A percentile compares a stretch with the other conserved stretches of the same genome.
Evolutionary conservation across 371 early-diverging fungal species (phyloP).

Genomic region (Chytridium lagenaria): DNA sequence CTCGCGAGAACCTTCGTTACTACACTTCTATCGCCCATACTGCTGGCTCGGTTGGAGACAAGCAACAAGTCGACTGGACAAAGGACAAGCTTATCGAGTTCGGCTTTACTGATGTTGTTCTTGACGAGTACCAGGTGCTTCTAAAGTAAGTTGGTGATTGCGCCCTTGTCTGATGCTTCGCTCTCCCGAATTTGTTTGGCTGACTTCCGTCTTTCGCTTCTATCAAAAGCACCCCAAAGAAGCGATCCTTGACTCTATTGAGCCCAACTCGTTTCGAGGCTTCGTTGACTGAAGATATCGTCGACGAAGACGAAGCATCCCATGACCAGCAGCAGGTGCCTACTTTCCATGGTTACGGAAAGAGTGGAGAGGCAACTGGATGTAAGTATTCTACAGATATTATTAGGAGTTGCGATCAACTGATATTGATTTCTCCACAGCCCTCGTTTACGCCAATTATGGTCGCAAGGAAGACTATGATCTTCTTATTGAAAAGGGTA

Average conservation of each 20-base stretch:
- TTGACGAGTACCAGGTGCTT: slow-evolving; percentile 64
- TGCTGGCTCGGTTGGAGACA: slow-evolving; percentile 38
- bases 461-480: slow-evolving; percentile 67
- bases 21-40: slow-evolving; percentile 36
- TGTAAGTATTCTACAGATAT: neutral
- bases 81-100: slow-evolving; percentile 55
- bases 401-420: neutral
- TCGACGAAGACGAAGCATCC: slow-evolving; percentile 64
- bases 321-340: slow-evolving; percentile 57
- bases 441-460: slow-evolving; percentile 71
- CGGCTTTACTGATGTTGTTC: slow-evolving; percentile 60
- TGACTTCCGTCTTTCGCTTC: too few relatives aligned
- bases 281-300: slow-evolving; percentile 57
- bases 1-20: slow-evolving; percentile 1
- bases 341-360: slow-evolving; percentile 72
- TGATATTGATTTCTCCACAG: neutral
- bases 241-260: slow-evolving; percentile 60
- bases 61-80: slow-evolving; percentile 64
- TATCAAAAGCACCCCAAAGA: slow-evolving; percentile 17
- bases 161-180: neutral
- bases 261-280: slow-evolving; percentile 61
- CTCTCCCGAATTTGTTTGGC: neutral
- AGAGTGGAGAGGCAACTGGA: slow-evolving; percentile 66
- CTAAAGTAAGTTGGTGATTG: slow-evolving; percentile 46
- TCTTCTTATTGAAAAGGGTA: slow-evolving; percentile 53